Base-by-base conservation (phyloP, 305 asterid species). In the Striga hermonthica region DNA sequence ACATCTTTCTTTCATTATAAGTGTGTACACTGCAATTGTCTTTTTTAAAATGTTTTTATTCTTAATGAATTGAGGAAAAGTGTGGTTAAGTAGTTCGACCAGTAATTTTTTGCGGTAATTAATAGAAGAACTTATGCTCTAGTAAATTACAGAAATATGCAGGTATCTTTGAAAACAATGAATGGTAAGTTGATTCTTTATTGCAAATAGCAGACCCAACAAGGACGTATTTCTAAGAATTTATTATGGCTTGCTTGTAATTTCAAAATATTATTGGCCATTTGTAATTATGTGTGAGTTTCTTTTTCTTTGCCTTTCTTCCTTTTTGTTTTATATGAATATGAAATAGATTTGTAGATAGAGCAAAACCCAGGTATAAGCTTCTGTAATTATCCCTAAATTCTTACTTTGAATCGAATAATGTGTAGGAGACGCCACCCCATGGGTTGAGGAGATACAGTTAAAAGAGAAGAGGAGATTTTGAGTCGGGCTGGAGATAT, bases 391-490 rank as follows among this genome's bases (percentile, higher is more conserved):
- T 15, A 15, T 50, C 16, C 57, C 34, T 14, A 50, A 1, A 5
- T 6, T 15, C 58, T n/a, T 22, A 53, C 56, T 28, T 39, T 58
- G 49, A 52, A 63, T 63, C 9, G 39, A 44, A 53, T 28, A 45
- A 69, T 16, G 0, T 74, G 74, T 71, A 77, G 79, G 76, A 72
- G 80, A 43, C 80, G 82, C 31, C 84, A 77, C 63, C 82, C 82
- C 16, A 63, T 68, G 13, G 82, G 82, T 69, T 76, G 76, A 79
- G 61, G 31, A 54, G 58, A 31, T 15, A 50, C 8, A 65, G 14
- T 60, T 58, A 61, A 65, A 65, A 9, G 68, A 10, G 34, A 63
- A 53, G 69, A 65, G 64, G 40, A 66, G 31, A 70, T 62, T 60
- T 70, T 68, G 39, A 52, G 64, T 39, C 8, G 44, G 9, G 9